Percentiles rank a stretch among this genome's conserved stretches.
phyloP scores from a whole-genome alignment of 768 basidiomycete species.

The Tricholoma flavovirens region DNA sequence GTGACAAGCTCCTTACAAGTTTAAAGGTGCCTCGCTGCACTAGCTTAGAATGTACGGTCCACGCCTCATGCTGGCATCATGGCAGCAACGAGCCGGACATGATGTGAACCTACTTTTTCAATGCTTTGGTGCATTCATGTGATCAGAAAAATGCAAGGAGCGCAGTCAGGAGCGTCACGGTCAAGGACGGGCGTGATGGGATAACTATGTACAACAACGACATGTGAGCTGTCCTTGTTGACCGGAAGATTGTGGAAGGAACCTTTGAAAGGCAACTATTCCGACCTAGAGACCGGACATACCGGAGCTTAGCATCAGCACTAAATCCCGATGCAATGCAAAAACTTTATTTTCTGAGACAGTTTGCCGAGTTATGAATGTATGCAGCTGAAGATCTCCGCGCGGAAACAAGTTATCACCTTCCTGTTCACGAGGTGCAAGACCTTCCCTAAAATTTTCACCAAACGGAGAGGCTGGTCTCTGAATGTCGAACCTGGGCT shows the following conservation, averaged over 20 bases:
- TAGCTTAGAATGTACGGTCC: not conserved
- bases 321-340: conserved; percentile 4
- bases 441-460: not conserved
- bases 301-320: not conserved
- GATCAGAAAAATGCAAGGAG: not conserved
- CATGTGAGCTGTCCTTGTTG: not conserved
- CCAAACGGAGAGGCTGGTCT: not conserved
- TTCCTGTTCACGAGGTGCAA: not conserved
- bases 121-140: not conserved
- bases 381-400: not conserved
- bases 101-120: not conserved
- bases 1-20: conserved; percentile 4
- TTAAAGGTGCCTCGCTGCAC: not conserved
- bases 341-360: conserved; percentile 7
- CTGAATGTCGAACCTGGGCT: not conserved
- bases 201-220: not conserved
- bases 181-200: not conserved
- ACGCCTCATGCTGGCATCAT: conserved; percentile 2
- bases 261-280: not conserved
- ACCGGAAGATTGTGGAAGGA: not conserved
- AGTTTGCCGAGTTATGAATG: not conserved
- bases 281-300: conserved; percentile 2
- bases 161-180: not conserved
- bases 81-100: not conserved
- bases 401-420: not conserved